phyloP scores from a whole-genome alignment of 2,329 filamentous ascomycete genomes.

The Claviceps africana region DNA sequence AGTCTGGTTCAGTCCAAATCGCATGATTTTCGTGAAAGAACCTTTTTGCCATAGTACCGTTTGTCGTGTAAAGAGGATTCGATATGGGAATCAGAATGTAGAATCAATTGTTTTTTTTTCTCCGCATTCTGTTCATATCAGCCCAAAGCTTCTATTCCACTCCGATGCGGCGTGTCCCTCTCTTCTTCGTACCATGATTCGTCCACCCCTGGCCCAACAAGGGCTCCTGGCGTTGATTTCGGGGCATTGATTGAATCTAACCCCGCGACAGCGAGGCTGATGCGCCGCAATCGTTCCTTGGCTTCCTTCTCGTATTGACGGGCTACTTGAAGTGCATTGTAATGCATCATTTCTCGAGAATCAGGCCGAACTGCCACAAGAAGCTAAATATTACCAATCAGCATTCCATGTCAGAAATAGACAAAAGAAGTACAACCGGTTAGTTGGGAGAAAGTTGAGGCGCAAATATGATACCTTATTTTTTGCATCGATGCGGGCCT shows the following conservation, averaged over 20 bases:
- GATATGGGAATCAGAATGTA: background rate
- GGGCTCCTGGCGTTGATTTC: slow-evolving; percentile 7
- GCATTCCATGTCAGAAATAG: background rate
- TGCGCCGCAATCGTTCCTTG: slow-evolving; percentile 59
- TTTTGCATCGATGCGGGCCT: slow-evolving; percentile 74
- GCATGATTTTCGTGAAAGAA: background rate
- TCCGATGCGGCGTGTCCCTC: background rate
- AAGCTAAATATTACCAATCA: slow-evolving; percentile 29
- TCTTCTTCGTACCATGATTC: slow-evolving; percentile 23
- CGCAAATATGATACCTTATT: slow-evolving; percentile 40
- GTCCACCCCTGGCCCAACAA: slow-evolving; percentile 11
- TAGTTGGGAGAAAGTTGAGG: background rate
- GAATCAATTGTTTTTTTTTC: background rate
- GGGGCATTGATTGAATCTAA: slow-evolving; percentile 43
- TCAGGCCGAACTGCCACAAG: slow-evolving; percentile 59
- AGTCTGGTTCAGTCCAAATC: background rate
- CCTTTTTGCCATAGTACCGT: background rate
- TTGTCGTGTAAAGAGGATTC: background rate
- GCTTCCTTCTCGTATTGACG: slow-evolving; percentile 61
- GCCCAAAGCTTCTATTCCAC: slow-evolving; percentile 3
- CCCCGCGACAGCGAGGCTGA: slow-evolving; percentile 62
- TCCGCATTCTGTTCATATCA: slow-evolving; percentile 1
- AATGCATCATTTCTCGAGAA: slow-evolving; percentile 55
- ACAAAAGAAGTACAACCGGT: too few species aligned
- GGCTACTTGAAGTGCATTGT: slow-evolving; percentile 51